phyloP scores from a whole-genome alignment of 108 stramenopile species.

The Bacterosira constricta region DNA sequence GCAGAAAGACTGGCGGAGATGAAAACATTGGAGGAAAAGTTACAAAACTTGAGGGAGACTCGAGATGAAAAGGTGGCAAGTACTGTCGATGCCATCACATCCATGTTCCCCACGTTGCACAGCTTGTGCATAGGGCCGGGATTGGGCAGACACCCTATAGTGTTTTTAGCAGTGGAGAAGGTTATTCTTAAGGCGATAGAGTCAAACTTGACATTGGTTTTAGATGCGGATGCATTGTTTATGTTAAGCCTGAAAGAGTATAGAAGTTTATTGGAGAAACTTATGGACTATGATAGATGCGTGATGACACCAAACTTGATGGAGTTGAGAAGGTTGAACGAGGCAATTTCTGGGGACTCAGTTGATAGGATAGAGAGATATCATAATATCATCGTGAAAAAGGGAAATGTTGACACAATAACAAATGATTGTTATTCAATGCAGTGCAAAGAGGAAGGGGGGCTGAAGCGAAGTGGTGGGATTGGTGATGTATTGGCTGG shows the following conservation, averaged over 20 bases:
- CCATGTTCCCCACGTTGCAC: slow-evolving; percentile 67
- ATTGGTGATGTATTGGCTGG: slow-evolving; percentile 96
- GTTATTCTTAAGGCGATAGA: slow-evolving; percentile 66
- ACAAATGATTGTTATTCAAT: slow-evolving; percentile 17
- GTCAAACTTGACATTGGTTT: slow-evolving; percentile 67
- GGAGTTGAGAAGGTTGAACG: slow-evolving; percentile 79
- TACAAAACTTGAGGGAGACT: background rate
- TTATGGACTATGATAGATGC: slow-evolving; percentile 41
- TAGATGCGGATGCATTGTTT: slow-evolving; percentile 96
- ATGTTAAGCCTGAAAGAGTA: slow-evolving; percentile 75
- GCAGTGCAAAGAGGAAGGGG: slow-evolving; percentile 78
- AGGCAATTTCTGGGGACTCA: slow-evolving; percentile 10
- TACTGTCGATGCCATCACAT: slow-evolving; percentile 61
- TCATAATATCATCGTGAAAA: slow-evolving; percentile 62
- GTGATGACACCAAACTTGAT: slow-evolving; percentile 95
- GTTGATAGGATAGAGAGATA: slow-evolving; percentile 26
- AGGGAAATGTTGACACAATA: slow-evolving; percentile 60
- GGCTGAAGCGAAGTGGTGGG: slow-evolving; percentile 95
- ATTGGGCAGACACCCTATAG: slow-evolving; percentile 81
- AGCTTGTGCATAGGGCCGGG: slow-evolving; percentile 94
- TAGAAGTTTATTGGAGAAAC: slow-evolving; percentile 28
- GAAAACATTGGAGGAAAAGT: slow-evolving; percentile 10
- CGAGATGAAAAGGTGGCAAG: slow-evolving; percentile 16
- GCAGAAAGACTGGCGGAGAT: slow-evolving; percentile 20
- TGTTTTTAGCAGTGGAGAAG: slow-evolving; percentile 58